Base-by-base conservation (phyloP, 306 rosid species). In the Spatholobus suberectus region DNA sequence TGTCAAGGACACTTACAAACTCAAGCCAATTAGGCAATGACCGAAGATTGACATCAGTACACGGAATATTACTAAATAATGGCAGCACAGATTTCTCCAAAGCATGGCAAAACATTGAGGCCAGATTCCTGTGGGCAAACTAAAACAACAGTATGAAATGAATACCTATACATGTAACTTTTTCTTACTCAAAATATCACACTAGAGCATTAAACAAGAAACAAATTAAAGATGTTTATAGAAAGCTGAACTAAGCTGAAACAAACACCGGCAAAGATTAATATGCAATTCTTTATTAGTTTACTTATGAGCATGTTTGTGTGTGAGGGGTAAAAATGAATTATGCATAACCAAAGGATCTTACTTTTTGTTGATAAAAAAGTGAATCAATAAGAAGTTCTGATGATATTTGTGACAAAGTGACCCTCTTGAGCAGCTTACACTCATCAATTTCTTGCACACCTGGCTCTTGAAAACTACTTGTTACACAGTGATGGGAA, bases 121-220 rank as follows among this genome's bases (percentile, higher is more conserved):
- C 92, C 76, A 95, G 82, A 76, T 82, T 85, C 91, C 94, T 90
- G 96, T 89, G 14, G 83, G 87, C 90, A 95, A 92, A 92, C 99
- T 92, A 88, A 85, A 81, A 82, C 86, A 87, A 88, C 18, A 85
- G 73, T 70, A 81, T 14, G 61, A 38, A 87, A 86, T 87, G 78
- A 87, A 78, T 71, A 70, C 21, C 24, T 29, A 51, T 66, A 69
- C 49, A 77, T 80, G 65, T 13, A 76, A 65, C 13, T 47, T 38
- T 43, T 62, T 81, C 55, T 35, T 18, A 77, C 63, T 62, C 52
- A 65, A 43, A 49, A 38, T 67, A 75, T 58, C 18, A 10, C 47
- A 78, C 2, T 15, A 70, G 37, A 62, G 58, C 84, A 84, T 29
- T 34, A 59, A 65, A 55, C 27, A 37, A 80, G 43, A 63, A 34